Evolutionary conservation across 305 asterid species (phyloP).

Genomic region (Lippia alba): DNA sequence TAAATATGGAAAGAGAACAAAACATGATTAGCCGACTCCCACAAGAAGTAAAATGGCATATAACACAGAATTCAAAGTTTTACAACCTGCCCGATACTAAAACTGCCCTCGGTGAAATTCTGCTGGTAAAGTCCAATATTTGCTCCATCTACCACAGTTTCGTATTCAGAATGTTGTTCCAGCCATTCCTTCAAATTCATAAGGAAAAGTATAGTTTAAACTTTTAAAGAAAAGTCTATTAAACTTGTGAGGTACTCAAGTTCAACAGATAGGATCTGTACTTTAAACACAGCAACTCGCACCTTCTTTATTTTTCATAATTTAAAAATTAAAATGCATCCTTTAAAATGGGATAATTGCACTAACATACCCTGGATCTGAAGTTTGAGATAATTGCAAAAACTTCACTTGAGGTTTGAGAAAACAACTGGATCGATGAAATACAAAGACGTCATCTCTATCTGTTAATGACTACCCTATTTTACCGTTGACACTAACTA

Average conservation of each 20-base stretch:
- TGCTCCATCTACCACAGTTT: constrained; percentile 90
- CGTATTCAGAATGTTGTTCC: constrained; percentile 68
- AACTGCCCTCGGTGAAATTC: constrained; percentile 90
- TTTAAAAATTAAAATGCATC: constrained; percentile 7
- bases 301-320: not conserved
- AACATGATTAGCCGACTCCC: constrained; percentile 3
- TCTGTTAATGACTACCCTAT: no score
- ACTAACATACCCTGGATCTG: no score
- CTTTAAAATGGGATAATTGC: no score
- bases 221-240: no score
- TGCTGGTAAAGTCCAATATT: constrained; percentile 90
- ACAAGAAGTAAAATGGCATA: not conserved
- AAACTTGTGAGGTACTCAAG: not conserved
- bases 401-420: no score
- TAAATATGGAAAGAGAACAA: constrained; percentile 36
- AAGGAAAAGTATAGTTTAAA: constrained; percentile 4
- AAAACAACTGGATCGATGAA: no score
- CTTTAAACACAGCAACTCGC: not conserved
- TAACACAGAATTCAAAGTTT: constrained; percentile 25
- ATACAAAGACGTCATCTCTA: no score
- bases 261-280: not conserved
- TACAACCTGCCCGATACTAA: constrained; percentile 81
- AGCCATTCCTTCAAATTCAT: constrained; percentile 74
- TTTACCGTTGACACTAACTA: no score
- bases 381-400: no score